Evolutionary conservation across 192 early-diverging fungal species (phyloP), one percentile per base, ranked within the genome.

Genomic region (Oehlia diaphana): DNA sequence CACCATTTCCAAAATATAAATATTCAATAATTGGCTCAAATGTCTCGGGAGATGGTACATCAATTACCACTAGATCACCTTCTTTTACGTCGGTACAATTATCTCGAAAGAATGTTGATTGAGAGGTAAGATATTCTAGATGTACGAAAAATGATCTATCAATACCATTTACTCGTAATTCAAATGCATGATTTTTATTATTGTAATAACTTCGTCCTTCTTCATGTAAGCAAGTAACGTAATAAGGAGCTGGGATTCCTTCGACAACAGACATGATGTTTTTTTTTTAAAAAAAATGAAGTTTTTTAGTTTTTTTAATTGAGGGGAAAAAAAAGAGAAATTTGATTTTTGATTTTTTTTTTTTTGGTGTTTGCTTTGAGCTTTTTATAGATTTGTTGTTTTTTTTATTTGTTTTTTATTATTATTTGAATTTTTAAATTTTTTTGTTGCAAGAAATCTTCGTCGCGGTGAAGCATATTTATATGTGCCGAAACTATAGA

Each of bases 11-110:
- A 4, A 14, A 26, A 35, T 67, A 67, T 26, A 67, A 67, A 16
- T 67, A 67, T 67, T 67, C 65, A 28, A 67, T n/a, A 67, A 67
- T 67, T 4, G 65, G 12, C 28, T 67, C 65, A 35, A 67, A 67
- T 7, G 65, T 67, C 28, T 67, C 65, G 14, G 65, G 65, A 14
- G 65, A 67, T 67, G 65, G 65, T 33, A 67, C 14, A 7, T 3
- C 2, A 16, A 67, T 67, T 14, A 16, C 19, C 1, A 67, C 65
- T 5, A 35, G 28, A 67, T 67, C 65, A 16, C 65, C 65, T 13
- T 28, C 14, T 7, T 26, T 58, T 16, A 58, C 53, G 14, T 14
- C 0, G 13, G 14, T 19, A 58, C 13, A 19, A 58, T 58, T 19
- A 3, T 67, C 65, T 13, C 23, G 12, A 16, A 67, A 67, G 65